Percentiles rank a stretch among this genome's conserved stretches.
These are phyloP conservation scores for Nothopassalora personata DNA, from an alignment of 2,329 filamentous ascomycete species.

Conservation along the genomic window DNA sequence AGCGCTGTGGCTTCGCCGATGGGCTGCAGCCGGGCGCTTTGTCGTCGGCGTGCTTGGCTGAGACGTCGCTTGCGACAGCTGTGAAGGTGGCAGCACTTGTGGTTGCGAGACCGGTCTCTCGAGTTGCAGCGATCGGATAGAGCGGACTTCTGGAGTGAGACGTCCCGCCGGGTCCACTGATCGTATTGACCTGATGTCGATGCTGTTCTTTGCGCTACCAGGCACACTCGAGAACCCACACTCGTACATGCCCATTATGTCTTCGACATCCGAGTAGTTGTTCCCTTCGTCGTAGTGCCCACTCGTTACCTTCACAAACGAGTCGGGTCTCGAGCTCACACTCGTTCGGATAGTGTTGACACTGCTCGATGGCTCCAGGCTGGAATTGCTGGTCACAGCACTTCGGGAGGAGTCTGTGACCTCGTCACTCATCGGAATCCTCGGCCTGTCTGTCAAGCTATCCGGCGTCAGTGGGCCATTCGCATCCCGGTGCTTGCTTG, in stretches of 20 bases:
- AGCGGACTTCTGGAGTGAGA: slow-evolving; percentile 5
- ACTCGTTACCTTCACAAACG: slow-evolving; percentile 52
- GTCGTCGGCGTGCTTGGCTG: neutral
- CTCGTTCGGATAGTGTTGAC: slow-evolving; percentile 78
- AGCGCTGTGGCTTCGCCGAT: slow-evolving; percentile 32
- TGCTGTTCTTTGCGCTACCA: slow-evolving; percentile 20
- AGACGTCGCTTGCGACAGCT: neutral
- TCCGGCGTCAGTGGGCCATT: slow-evolving; percentile 15
- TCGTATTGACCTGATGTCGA: slow-evolving; percentile 23
- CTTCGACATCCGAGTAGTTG: slow-evolving; percentile 53
- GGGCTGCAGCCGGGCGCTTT: slow-evolving; percentile 17
- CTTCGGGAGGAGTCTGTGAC: slow-evolving; percentile 57
- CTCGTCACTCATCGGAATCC: slow-evolving; percentile 25
- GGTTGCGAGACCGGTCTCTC: slow-evolving; percentile 23
- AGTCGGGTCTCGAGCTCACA: slow-evolving; percentile 64
- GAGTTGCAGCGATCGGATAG: slow-evolving; percentile 15
- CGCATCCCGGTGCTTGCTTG: slow-evolving; percentile 8
- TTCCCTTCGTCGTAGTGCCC: slow-evolving; percentile 40
- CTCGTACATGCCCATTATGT: slow-evolving; percentile 57
- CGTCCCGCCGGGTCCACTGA: slow-evolving; percentile 9
- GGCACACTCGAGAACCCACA: slow-evolving; percentile 46
- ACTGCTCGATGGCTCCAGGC: slow-evolving; percentile 49
- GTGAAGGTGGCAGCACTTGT: slow-evolving; percentile 5
- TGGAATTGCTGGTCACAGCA: slow-evolving; percentile 55
- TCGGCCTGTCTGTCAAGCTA: slow-evolving; percentile 5